phyloP scores from a whole-genome alignment of 2,329 filamentous ascomycete species.

The Cytospora paraplurivora region DNA sequence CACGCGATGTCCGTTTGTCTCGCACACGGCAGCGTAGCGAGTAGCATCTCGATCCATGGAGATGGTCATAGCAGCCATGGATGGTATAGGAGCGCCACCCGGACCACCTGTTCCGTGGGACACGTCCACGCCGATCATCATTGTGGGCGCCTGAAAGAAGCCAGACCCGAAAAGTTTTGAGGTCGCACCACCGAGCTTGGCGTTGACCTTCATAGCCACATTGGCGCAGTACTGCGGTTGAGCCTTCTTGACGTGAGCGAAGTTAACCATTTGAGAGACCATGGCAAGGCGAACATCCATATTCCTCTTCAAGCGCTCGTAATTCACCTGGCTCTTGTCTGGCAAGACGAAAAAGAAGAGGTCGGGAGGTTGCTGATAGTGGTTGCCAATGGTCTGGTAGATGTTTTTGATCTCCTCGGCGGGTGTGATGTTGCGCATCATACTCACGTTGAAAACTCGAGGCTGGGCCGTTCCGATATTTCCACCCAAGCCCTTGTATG shows the following conservation, averaged over 20 bases:
- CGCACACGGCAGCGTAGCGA: slow-evolving; percentile 76
- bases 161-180: slow-evolving; percentile 45
- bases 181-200: slow-evolving; percentile 87
- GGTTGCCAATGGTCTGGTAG: slow-evolving; percentile 57
- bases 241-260: slow-evolving; percentile 66
- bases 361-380: slow-evolving; percentile 62
- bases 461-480: slow-evolving; percentile 40
- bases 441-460: slow-evolving; percentile 35
- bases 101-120: slow-evolving; percentile 77
- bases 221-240: slow-evolving; percentile 89
- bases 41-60: slow-evolving; percentile 71
- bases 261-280: slow-evolving; percentile 79
- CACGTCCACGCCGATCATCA: slow-evolving; percentile 90
- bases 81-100: slow-evolving; percentile 48
- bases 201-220: slow-evolving; percentile 94
- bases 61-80: slow-evolving; percentile 85
- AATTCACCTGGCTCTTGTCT: slow-evolving; percentile 70
- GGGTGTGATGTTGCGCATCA: slow-evolving; percentile 41
- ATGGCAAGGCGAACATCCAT: slow-evolving; percentile 85
- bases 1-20: slow-evolving; percentile 80
- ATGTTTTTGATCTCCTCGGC: slow-evolving; percentile 57
- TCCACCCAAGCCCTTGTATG: slow-evolving; percentile 55
- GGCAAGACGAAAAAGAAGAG: slow-evolving; percentile 79
- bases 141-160: slow-evolving; percentile 61
- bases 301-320: slow-evolving; percentile 86